Conservation (phyloP, 2,329 filamentous ascomycete genomes). For the Torrubiella hemipterigena region DNA sequence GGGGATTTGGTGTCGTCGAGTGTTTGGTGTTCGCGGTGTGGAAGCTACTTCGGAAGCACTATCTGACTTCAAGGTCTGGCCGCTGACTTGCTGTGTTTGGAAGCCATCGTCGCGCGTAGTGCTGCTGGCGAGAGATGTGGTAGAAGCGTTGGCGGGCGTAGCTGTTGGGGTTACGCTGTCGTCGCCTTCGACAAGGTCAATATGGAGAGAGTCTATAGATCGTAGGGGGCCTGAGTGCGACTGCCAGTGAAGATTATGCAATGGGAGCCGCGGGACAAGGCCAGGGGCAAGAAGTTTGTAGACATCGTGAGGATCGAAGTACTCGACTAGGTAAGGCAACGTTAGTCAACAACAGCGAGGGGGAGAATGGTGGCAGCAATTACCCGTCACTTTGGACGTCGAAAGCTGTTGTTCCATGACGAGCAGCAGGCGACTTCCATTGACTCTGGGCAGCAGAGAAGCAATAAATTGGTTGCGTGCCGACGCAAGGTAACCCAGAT, state of each 20-base stretch:
- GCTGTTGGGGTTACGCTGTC: slow-evolving; percentile 29
- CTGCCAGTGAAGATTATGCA: slow-evolving; percentile 94
- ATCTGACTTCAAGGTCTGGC: too few species aligned
- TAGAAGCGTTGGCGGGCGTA: slow-evolving; percentile 18
- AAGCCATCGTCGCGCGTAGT: slow-evolving; percentile 44
- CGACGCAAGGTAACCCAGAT: too few species aligned
- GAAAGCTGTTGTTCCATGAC: slow-evolving; percentile 56
- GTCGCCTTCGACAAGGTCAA: slow-evolving; percentile 65
- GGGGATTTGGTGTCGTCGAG: slow-evolving; percentile 82
- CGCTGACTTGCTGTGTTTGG: slow-evolving; percentile 41
- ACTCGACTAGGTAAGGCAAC: slow-evolving; percentile 57
- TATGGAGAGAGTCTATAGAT: slow-evolving; percentile 85
- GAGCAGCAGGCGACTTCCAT: slow-evolving; percentile 7
- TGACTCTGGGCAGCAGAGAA: too few species aligned
- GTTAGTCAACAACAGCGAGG: slow-evolving; percentile 1
- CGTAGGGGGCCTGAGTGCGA: slow-evolving; percentile 82
- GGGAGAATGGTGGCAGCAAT: slow-evolving; percentile 7
- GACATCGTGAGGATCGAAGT: slow-evolving; percentile 83
- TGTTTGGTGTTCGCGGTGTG: slow-evolving; percentile 23
- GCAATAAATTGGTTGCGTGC: too few species aligned
- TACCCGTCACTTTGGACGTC: slow-evolving; percentile 69
- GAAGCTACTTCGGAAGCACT: too few species aligned
- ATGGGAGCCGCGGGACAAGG: slow-evolving; percentile 65
- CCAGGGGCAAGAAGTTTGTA: slow-evolving; percentile 73
- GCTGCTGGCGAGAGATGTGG: slow-evolving; percentile 18